phyloP scores from a whole-genome alignment of 1,284 basidiomycete genomes.

The Pascua guehoae region DNA sequence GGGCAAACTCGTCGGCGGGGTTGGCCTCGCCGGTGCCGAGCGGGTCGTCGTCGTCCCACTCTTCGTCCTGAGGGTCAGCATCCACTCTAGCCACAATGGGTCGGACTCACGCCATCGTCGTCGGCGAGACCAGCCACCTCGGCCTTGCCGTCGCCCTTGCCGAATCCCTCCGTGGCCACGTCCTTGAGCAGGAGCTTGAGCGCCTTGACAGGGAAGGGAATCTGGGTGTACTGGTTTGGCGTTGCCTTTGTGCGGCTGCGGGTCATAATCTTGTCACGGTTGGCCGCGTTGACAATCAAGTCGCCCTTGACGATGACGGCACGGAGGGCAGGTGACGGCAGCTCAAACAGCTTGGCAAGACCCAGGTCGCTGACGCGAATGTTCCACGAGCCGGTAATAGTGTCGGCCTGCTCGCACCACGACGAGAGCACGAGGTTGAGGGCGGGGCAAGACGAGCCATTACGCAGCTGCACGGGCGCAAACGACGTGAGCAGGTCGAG shows the following conservation, averaged over 20 bases:
- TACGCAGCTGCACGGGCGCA: conserved; percentile 46
- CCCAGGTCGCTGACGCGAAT: conserved; percentile 75
- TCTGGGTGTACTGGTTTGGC: conserved; percentile 77
- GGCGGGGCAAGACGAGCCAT: conserved; percentile 51
- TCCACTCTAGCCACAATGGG: background rate
- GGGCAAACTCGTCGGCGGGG: conserved; percentile 50
- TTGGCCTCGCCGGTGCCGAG: conserved; percentile 35
- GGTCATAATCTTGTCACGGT: conserved; percentile 87
- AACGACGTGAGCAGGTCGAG: conserved; percentile 69
- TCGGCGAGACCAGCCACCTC: conserved; percentile 60
- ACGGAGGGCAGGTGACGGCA: conserved; percentile 63
- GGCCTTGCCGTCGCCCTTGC: conserved; percentile 61
- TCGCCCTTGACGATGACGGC: conserved; percentile 83
- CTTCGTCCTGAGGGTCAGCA: conserved; percentile 61
- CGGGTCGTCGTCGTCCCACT: conserved; percentile 77
- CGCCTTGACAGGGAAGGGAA: conserved; percentile 85
- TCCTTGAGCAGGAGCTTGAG: conserved; percentile 85
- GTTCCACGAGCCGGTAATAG: conserved; percentile 92
- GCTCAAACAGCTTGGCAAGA: conserved; percentile 69
- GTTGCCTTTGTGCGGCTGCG: conserved; percentile 79
- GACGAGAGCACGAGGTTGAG: conserved; percentile 78
- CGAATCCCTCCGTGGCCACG: conserved; percentile 62
- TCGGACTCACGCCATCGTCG: conserved; percentile 56
- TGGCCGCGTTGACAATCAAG: conserved; percentile 74
- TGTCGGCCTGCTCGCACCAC: conserved; percentile 92